phyloP scores from a whole-genome alignment of 1,284 basidiomycete genomes.

The Pholiota adiposa region DNA sequence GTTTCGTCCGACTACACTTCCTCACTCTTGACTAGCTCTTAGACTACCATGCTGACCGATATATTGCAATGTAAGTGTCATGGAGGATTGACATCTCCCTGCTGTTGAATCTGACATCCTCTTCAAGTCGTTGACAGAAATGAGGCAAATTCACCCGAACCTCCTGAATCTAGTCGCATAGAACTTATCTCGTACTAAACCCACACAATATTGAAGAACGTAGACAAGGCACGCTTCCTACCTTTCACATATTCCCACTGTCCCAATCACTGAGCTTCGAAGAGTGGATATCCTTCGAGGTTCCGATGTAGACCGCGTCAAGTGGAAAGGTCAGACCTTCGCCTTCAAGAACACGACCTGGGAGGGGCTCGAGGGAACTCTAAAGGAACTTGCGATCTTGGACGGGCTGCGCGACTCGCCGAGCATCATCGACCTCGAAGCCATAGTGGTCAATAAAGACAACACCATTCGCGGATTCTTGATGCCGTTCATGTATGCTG shows the following conservation, averaged over 20 bases:
- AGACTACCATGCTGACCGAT: too few relatives aligned
- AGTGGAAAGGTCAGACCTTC: not conserved
- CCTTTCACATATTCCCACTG: not conserved
- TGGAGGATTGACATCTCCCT: too few relatives aligned
- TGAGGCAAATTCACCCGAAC: too few relatives aligned
- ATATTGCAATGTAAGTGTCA: too few relatives aligned
- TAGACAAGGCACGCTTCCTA: too few relatives aligned
- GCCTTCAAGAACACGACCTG: not conserved
- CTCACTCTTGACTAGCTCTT: too few relatives aligned
- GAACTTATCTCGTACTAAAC: too few relatives aligned
- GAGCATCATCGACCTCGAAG: not conserved
- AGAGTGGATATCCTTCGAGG: not conserved
- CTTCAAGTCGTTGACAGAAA: too few relatives aligned
- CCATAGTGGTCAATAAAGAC: not conserved
- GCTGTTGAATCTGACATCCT: too few relatives aligned
- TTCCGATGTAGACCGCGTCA: not conserved
- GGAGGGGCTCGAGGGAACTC: not conserved
- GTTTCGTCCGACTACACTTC: too few relatives aligned
- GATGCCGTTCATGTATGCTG: not conserved
- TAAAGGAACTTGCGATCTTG: not conserved
- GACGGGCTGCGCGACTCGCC: not conserved
- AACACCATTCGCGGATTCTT: not conserved
- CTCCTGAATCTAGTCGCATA: too few relatives aligned
- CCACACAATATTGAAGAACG: too few relatives aligned
- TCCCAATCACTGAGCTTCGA: not conserved